Base-by-base conservation (phyloP, 768 basidiomycete genomes). In the Calocybe cyanea region DNA sequence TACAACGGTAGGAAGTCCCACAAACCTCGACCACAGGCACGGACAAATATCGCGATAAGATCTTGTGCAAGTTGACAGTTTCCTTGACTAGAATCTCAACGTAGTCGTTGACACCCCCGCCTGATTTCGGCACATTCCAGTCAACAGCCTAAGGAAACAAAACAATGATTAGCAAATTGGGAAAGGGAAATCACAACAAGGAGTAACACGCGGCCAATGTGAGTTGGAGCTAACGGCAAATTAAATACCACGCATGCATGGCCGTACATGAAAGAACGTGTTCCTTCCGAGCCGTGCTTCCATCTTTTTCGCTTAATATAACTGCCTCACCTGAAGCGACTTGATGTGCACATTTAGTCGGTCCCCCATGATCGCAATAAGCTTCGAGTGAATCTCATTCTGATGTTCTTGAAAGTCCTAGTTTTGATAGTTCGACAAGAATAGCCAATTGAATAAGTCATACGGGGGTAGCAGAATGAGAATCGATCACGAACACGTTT, bases 401-500 rank as follows among this genome's bases (percentile, higher is more conserved):
- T 99, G 96, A 66, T 99, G 96, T 64, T 98, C 96, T 75, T 98
- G 95, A 60, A 88, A 98, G 65, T 98, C 96, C 86, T 94, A n/a
- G 59, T 46, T 44, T n/a, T n/a, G 28, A 44, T 11, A 43, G 8
- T 21, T 19, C 13, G 28, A 34, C n/a, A 42, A 7, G 31, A 41
- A n/a, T 6, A 33, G n/a, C 17, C 19, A 40, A n/a, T 44, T 15
- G 24, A 23, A 39, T 38, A 28, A 28, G 25, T 28, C 5, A 28
- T 28, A 33, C 33, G 30, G 21, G 20, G 14, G 2, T 8, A 36
- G 43, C 17, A 23, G 38, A 20, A 25, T 43, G 31, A 28, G 50
- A 36, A 44, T 24, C 39, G 25, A 49, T 1, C 18, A 57, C 86
- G 53, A 55, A 92, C 91, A 71, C 95, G 78, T 69, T 95, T 98